Evolutionary conservation across 1,284 basidiomycete species (phyloP), one percentile per base, ranked within the genome.

Genomic region (Vanrija sp.): DNA sequence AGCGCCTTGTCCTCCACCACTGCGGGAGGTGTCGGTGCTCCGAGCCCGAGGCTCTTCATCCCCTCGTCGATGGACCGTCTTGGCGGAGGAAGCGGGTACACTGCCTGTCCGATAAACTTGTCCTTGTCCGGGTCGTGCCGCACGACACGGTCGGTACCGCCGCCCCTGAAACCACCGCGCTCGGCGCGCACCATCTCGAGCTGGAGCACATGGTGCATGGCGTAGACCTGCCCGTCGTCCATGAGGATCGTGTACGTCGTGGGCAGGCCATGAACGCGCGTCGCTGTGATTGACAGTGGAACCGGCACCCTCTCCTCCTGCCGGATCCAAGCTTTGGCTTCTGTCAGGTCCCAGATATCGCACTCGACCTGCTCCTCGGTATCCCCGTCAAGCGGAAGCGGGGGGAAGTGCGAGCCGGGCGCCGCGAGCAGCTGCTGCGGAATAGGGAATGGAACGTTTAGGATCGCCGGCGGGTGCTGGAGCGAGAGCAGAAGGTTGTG

Each of bases 1-100:
- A 63, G 63, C 14, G 86, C 88, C 65, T 85, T 85, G 44, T 72
- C 67, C 37, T 65, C 66, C 22, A 63, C 61, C 35, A 80, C 78
- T 15, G 79, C 77, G 16, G 38, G n/a, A 6, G 31, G 38, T 3
- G n/a, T 49, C n/a, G 19, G 49, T 16, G 45, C 19, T 51, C 36
- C 55, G 25, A 15, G 37, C 4, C 46, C 38, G 19, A 53, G 24
- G 23, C 46, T 45, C 8, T 41, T 45, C 39, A 58, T 38, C n/a
- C 49, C 31, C 7, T 9, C 31, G 31, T 31, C 31, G 8, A 31
- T 12, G 4, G 31, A 31, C 31, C 12, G 31, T 31, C 31, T 31
- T 7, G 36, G 42, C 38, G 49, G 45, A 4, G 55, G 56, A 7
- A 61, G 58, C 2, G 62, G 61, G 51, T 64, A 54, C 37, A 64